Evolutionary conservation across 306 rosid genomes (phyloP).

Genomic region (Inga oerstediana): DNA sequence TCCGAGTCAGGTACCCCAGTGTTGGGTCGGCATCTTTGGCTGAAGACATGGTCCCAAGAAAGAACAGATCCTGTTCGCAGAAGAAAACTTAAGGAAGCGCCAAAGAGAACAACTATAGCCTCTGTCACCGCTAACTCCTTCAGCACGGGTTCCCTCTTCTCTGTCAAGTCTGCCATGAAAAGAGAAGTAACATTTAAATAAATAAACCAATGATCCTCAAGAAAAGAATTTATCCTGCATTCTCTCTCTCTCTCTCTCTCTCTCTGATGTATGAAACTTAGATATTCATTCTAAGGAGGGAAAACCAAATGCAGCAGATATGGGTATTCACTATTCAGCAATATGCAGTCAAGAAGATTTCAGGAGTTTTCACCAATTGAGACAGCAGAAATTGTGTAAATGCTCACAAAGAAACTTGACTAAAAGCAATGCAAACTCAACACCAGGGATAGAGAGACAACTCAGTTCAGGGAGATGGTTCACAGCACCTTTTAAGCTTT

Average conservation of each 20-base stretch:
- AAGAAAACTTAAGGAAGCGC: background rate
- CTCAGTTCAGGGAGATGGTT: no score
- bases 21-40: slow-evolving; percentile 74
- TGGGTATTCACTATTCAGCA: slow-evolving; percentile 6
- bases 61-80: background rate
- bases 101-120: no score
- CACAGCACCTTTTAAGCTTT: no score
- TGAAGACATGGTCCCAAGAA: slow-evolving; percentile 55
- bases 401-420: background rate
- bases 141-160: background rate
- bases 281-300: background rate
- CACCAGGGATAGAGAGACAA: background rate
- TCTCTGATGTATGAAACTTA: background rate
- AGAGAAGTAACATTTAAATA: no score
- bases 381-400: slow-evolving; percentile 21
- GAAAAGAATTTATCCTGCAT: background rate
- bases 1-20: slow-evolving; percentile 81
- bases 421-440: no score
- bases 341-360: no score
- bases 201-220: no score
- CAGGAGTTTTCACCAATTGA: no score
- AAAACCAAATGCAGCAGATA: slow-evolving; percentile 37
- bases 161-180: background rate
- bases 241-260: no score
- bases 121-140: background rate